Base-by-base conservation (phyloP, 2,329 filamentous ascomycete species). In the Aspergillus candidus region DNA sequence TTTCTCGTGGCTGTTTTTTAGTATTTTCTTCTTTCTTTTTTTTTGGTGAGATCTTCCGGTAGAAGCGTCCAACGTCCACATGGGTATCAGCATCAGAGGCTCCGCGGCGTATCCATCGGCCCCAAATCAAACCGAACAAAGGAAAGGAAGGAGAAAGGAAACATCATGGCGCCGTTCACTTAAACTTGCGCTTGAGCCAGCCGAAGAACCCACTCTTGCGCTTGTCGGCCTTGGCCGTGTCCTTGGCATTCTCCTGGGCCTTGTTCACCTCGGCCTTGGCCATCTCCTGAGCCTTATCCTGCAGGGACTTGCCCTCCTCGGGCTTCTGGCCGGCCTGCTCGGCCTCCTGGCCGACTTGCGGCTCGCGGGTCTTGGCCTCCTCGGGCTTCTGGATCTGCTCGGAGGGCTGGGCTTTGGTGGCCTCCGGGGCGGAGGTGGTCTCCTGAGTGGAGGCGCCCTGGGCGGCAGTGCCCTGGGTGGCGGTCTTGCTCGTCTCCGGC, bases 111-210 rank as follows among this genome's bases (percentile, higher is more conserved):
- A 11, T 39, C 35, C 41, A 34, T 39, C 32, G 33, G 15, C 30
- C 32, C 32, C 30, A 40, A 39, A 48, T 18, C 27, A 41, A 18
- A 43, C 29, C 36, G 32, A 38, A 27, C 11, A 38, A 31, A 40
- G 22, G 11, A 39, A 22, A 43, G 18, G n/a, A 11, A 33, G 13
- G 32, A 30, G n/a, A 31, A 12, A 15, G 8, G 29, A 39, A 12
- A 37, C 4, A 12, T 32, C 4, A 30, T 13, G 27, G 27, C 17
- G 15, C n/a, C 18, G 42, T 32, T 27, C 46, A 48, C 50, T 59
- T 60, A 48, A 60, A 48, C 55, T 58, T 60, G 43, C 56, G 57
- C 55, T 61, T 61, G 38, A 61, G 37, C 56, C 57, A 59, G 22
- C 50, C 46, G 36, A 49, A 49, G 41, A 61, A 51, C 5, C 58